phyloP scores from a whole-genome alignment of 352 stramenopile genomes.

The Phytophthora foliorum region DNA sequence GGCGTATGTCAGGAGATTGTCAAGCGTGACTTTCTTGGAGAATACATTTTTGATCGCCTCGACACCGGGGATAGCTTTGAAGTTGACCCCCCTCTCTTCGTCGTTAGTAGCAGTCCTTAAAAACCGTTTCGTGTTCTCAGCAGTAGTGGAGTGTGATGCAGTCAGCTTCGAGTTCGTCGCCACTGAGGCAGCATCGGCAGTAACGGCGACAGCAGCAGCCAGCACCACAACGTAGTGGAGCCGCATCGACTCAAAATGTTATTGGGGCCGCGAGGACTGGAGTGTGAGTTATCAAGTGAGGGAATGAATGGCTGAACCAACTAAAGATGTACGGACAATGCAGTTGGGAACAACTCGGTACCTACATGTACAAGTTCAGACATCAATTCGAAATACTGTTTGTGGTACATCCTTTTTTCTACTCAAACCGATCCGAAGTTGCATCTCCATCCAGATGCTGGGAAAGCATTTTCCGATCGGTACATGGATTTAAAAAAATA shows the following conservation, averaged over 20 bases:
- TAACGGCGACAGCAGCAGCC: neutral
- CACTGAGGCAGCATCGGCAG: neutral
- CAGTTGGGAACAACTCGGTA: too few species aligned
- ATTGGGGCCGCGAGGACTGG: neutral
- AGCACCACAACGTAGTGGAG: neutral
- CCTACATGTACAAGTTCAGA: too few species aligned
- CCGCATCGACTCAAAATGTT: neutral
- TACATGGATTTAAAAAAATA: too few species aligned
- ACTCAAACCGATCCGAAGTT: too few species aligned
- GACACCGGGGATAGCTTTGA: constrained; percentile 2
- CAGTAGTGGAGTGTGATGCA: neutral
- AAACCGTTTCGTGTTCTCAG: neutral
- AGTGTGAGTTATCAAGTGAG: neutral
- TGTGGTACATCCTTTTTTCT: too few species aligned
- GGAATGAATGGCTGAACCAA: neutral
- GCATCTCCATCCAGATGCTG: too few species aligned
- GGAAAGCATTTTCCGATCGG: too few species aligned
- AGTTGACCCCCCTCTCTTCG: constrained; percentile 9
- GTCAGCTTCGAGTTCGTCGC: neutral
- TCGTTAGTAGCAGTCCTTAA: constrained; percentile 1
- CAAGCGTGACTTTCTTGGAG: constrained; percentile 12
- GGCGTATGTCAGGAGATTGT: neutral
- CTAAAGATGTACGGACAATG: too few species aligned
- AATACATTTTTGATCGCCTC: neutral
- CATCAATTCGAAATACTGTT: too few species aligned